A percentile compares a stretch with the other conserved stretches of the same genome.
phyloP scores from a whole-genome alignment of 2,329 filamentous ascomycete genomes.

The Teratosphaeria zuluensis region DNA sequence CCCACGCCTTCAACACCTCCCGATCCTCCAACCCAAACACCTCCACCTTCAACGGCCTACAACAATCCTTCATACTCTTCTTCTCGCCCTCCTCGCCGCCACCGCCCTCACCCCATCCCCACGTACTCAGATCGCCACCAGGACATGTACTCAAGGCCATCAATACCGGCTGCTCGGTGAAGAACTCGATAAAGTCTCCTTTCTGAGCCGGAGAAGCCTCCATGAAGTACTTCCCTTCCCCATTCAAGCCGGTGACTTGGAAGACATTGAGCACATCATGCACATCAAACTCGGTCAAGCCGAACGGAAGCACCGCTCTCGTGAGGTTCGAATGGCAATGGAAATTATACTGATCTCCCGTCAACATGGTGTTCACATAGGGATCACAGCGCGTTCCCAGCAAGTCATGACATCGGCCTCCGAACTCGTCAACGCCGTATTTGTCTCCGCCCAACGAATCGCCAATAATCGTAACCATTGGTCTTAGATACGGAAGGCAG shows the following conservation, averaged over 20 bases:
- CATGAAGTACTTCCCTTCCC: conserved; percentile 68
- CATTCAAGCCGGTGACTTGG: conserved; percentile 70
- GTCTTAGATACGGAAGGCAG: conserved; percentile 65
- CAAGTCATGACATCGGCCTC: conserved; percentile 63
- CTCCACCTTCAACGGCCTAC: conserved; percentile 64
- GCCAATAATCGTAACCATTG: conserved; percentile 56
- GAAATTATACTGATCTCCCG: conserved; percentile 62
- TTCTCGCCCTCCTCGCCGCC: conserved; percentile 52
- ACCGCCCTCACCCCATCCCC: conserved; percentile 60
- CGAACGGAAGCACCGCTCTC: conserved; percentile 59
- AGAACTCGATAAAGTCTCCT: conserved; percentile 61
- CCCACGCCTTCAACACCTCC: conserved; percentile 52
- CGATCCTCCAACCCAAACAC: conserved; percentile 51
- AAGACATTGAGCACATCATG: conserved; percentile 84
- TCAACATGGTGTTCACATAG: conserved; percentile 72
- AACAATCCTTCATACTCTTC: conserved; percentile 60
- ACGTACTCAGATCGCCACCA: conserved; percentile 70
- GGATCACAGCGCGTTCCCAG: conserved; percentile 77
- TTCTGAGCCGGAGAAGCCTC: conserved; percentile 47
- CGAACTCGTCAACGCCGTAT: conserved; percentile 41
- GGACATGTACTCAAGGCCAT: conserved; percentile 61
- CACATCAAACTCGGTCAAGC: conserved; percentile 62
- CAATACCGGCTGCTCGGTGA: conserved; percentile 69
- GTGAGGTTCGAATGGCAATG: conserved; percentile 78
- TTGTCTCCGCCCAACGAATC: conserved; percentile 47